Conservation (phyloP, 2,329 filamentous ascomycete species). For the Thelonectria rubi region DNA sequence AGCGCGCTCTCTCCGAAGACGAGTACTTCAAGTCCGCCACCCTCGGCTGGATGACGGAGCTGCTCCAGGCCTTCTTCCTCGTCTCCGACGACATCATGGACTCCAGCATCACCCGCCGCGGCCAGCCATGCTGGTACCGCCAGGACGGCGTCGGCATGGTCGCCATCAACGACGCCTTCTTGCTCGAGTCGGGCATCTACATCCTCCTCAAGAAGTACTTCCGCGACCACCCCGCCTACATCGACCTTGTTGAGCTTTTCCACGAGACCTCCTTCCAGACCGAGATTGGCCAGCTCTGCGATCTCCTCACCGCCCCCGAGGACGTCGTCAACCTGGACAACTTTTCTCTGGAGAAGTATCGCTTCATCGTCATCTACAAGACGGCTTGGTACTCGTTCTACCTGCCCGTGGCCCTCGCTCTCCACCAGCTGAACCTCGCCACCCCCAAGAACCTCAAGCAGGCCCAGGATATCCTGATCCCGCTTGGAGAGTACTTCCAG, state of each 20-base stretch:
- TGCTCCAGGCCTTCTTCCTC: constrained; percentile 98
- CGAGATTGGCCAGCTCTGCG: constrained; percentile 92
- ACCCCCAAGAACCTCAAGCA: constrained; percentile 89
- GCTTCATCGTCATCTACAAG: constrained; percentile 99
- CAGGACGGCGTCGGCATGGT: constrained; percentile 90
- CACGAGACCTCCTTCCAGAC: constrained; percentile 95
- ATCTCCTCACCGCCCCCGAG: constrained; percentile 94
- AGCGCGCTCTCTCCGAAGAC: constrained; percentile 74
- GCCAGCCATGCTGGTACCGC: constrained; percentile 96
- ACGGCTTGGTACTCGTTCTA: constrained; percentile 99
- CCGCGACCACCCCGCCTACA: constrained; percentile 83
- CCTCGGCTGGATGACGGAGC: constrained; percentile 96
- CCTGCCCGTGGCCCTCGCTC: constrained; percentile 89
- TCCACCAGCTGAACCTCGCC: constrained; percentile 85
- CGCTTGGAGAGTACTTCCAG: constrained; percentile 99
- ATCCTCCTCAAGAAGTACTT: constrained; percentile 93
- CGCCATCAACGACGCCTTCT: constrained; percentile 97
- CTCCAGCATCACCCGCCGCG: constrained; percentile 90
- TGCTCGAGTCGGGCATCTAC: constrained; percentile 93
- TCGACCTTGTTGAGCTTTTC: constrained; percentile 95
- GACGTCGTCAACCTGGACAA: constrained; percentile 92
- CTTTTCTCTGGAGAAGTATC: constrained; percentile 95
- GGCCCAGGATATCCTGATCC: constrained; percentile 91
- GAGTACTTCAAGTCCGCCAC: constrained; percentile 90
- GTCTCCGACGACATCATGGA: constrained; percentile 99